Evolutionary conservation across 768 basidiomycete species (phyloP), one percentile per base, ranked within the genome.

Genomic region (Mrakia frigida): DNA sequence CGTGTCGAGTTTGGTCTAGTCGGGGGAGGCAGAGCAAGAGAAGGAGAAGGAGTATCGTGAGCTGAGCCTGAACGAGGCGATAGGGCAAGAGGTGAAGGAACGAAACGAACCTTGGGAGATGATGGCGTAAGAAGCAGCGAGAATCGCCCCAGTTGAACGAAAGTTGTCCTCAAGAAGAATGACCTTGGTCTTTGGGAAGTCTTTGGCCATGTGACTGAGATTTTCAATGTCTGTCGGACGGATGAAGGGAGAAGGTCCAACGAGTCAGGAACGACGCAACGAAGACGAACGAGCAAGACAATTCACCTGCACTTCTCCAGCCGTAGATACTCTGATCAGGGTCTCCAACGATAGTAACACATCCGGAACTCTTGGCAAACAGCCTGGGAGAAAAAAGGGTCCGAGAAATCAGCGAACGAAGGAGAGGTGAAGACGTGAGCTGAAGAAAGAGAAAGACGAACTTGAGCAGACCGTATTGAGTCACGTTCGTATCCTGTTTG

Each of bases 251-350:
- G 31, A 50, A 6, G 28, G 18, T 28, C 14, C 1, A 2, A 21
- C 46, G 69, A 92, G 43, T 35, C 37, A 28, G 43, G 11, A 46
- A 14, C 41, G 37, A 21, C 14, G 23, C 67, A 21, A 41, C n/a
- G 23, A 43, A 43, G 63, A n/a, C 25, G 23, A 72, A 35, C 28
- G 31, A 67, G 35, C 18, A 2, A 50, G 14, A 16, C 9, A 50
- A 43, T 81, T 53, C 28, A 83, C 83, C 83, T n/a, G 86, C 92
- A 10, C 90, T 89, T 21, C 93, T 87, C 93, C 93, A 95, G 13
- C 92, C 92, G 79, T 93, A 93, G 59, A 93, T 94, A 0, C 92
- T 92, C 81, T 95, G 93, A 82, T 95, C 93, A 0, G 93, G 93
- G 83, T 95, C 93, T 0, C 93, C 93, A 3, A 95, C 92, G 59